Evolutionary conservation across 441 rosid species (phyloP).

Genomic region (Euphorbia schlechtendalii): DNA sequence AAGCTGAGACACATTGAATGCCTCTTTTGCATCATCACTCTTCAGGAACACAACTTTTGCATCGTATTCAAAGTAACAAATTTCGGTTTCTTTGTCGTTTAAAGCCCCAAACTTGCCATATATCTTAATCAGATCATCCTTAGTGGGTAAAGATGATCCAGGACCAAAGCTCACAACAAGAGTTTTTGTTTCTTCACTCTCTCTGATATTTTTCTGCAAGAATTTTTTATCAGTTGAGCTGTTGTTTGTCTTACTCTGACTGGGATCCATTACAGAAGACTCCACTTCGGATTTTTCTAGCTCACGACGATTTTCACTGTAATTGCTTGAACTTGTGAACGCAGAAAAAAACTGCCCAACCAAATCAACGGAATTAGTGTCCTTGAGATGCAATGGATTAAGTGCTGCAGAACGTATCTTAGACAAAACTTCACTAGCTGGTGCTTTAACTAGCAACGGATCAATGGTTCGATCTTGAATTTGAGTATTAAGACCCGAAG

Average conservation of each 20-base stretch:
- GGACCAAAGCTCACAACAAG: conserved; percentile 56
- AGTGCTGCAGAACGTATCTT: conserved; percentile 48
- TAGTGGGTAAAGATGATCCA: conserved; percentile 55
- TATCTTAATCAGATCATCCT: conserved; percentile 47
- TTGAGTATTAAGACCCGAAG: background rate
- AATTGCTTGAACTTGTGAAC: conserved; percentile 53
- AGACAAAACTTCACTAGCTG: conserved; percentile 40
- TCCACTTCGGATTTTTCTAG: no score
- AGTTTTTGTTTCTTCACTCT: conserved; percentile 3
- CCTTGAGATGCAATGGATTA: conserved; percentile 33
- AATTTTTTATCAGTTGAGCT: no score
- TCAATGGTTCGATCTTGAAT: conserved; percentile 27
- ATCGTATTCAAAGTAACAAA: conserved; percentile 29
- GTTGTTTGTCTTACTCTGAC: no score
- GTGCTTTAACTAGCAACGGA: conserved; percentile 34
- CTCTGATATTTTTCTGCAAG: no score
- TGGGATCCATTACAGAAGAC: no score
- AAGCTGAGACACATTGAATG: conserved; percentile 43
- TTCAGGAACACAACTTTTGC: conserved; percentile 47
- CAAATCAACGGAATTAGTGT: conserved; percentile 26
- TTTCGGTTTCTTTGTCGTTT: conserved; percentile 38
- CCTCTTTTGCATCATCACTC: conserved; percentile 52
- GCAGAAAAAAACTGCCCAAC: conserved; percentile 48
- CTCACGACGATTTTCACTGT: conserved; percentile 26
- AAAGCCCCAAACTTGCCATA: conserved; percentile 53